These are phyloP conservation scores for Umbilicaria muhlenbergii DNA, from an alignment of 495 filamentous ascomycete genomes.

Conservation along the genomic window DNA sequence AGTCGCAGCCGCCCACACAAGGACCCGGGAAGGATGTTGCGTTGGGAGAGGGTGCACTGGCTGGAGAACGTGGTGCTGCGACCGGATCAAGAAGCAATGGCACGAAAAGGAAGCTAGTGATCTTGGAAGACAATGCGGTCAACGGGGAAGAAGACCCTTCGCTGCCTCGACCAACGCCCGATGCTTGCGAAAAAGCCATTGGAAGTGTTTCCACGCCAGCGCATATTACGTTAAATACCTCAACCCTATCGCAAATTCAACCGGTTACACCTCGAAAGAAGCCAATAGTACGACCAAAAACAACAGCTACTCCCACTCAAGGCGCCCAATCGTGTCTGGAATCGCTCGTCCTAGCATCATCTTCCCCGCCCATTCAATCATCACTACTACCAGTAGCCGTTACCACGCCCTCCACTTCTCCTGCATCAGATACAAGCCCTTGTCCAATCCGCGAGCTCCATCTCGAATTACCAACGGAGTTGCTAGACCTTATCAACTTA, in stretches of 20 bases:
- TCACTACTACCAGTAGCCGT: background rate
- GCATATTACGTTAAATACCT: background rate
- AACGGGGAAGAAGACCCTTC: background rate
- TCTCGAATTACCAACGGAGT: slow-evolving; percentile 5
- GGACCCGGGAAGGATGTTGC: background rate
- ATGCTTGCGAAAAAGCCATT: background rate
- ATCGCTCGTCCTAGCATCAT: slow-evolving; percentile 8
- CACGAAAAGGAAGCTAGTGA: slow-evolving; percentile 6
- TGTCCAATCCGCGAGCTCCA: background rate
- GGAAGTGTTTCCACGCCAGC: background rate
- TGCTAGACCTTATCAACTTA: slow-evolving; percentile 14
- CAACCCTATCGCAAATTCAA: background rate
- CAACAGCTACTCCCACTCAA: slow-evolving; percentile 11
- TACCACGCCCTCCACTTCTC: slow-evolving; percentile 8
- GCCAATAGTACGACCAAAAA: background rate
- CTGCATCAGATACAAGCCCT: background rate
- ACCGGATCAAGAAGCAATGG: background rate
- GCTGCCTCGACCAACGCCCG: no score
- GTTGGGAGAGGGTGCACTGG: background rate
- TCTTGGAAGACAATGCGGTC: background rate
- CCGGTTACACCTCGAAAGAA: slow-evolving; percentile 5
- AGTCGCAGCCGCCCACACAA: slow-evolving; percentile 4
- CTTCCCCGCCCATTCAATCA: background rate
- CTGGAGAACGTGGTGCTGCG: background rate
- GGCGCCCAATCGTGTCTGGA: slow-evolving; percentile 10